These are phyloP conservation scores for Penicillium sp. DNA, from an alignment of 2,329 filamentous ascomycete genomes.

Conservation along the genomic window DNA sequence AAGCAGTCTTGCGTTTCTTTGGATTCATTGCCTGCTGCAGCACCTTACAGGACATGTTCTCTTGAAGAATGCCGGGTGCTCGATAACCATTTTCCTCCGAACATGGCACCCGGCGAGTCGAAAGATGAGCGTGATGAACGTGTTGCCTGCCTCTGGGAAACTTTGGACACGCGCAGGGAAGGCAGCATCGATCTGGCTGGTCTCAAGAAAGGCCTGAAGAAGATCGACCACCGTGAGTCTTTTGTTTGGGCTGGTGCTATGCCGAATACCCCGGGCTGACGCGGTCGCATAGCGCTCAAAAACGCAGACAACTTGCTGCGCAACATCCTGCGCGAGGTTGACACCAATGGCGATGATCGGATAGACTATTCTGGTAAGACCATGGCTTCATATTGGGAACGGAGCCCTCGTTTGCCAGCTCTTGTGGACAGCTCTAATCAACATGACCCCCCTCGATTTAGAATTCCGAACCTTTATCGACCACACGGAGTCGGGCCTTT, in stretches of 20 bases:
- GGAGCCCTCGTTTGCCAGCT: background rate
- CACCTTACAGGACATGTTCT: constrained; percentile 10
- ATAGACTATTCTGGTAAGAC: constrained; percentile 83
- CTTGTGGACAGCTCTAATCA: background rate
- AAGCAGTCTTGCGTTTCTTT: background rate
- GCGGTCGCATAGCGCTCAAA: constrained; percentile 60
- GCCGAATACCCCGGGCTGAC: constrained; percentile 26
- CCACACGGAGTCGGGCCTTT: constrained; percentile 79
- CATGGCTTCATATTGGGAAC: constrained; percentile 12
- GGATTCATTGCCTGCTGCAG: constrained; percentile 9
- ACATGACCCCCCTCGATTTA: constrained; percentile 38
- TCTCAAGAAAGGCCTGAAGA: constrained; percentile 77
- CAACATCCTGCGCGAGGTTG: constrained; percentile 76
- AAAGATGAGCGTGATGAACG: constrained; percentile 75
- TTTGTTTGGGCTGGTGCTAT: constrained; percentile 18
- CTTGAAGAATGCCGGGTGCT: constrained; percentile 45
- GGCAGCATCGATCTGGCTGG: constrained; percentile 81
- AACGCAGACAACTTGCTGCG: constrained; percentile 84
- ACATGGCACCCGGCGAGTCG: constrained; percentile 68
- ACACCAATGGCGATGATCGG: constrained; percentile 80
- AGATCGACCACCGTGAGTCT: constrained; percentile 88
- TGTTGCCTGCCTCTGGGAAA: constrained; percentile 78
- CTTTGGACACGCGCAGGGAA: constrained; percentile 71
- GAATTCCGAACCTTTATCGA: constrained; percentile 90
- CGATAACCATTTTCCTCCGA: constrained; percentile 48